Base-by-base conservation (phyloP, 164 flowering plant genomes). In the Macadamia tetraphylla region DNA sequence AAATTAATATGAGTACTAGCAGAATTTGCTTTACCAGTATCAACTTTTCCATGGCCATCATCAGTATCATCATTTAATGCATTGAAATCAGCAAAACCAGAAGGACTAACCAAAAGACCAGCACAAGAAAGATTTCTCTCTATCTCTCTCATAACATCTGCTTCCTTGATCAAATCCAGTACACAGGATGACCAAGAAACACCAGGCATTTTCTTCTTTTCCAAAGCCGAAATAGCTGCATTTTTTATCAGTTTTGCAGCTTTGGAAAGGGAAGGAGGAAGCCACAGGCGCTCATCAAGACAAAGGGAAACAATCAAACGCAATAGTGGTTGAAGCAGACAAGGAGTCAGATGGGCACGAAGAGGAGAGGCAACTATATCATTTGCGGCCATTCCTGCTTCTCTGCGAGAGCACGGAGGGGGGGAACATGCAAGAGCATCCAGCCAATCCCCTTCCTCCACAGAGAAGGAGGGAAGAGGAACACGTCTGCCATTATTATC, bases 381-480 rank as follows among this genome's bases (percentile, higher is more conserved):
- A 81, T 84, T 83, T 70, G 90, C 92, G 71, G 94, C 89, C 74
- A 82, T 82, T 68, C 96, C 99, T 58, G 91, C 91, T 83, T 87
- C 99, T 79, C 98, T 85, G 40, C 86, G 89, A 53, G 97, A 94
- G 76, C 99, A 94, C 46, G 99, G 99, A 69, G 92, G 97, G 52
- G 99, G 90, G 59, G 90, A 85, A 82, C 79, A 69, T 52, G 89
- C 87, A 69, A 92, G 81, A 78, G 99, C 98, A 79, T 86, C 88
- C 78, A 90, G 69, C 99, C 98, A 94, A 81, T 94, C 99, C 70
- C 85, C 76, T 76, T 94, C 99, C 68, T 88, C 94, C 71, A 92
- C 99, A n/a, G 60, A 53, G 81, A 92, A 82, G 59, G 81, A 13
- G 12, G 97, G 97, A 81, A 94, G 93, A 70, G 90, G 77, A 67